Base-by-base conservation (phyloP, 129 eudicot genomes). In the Flaveria bidentis region DNA sequence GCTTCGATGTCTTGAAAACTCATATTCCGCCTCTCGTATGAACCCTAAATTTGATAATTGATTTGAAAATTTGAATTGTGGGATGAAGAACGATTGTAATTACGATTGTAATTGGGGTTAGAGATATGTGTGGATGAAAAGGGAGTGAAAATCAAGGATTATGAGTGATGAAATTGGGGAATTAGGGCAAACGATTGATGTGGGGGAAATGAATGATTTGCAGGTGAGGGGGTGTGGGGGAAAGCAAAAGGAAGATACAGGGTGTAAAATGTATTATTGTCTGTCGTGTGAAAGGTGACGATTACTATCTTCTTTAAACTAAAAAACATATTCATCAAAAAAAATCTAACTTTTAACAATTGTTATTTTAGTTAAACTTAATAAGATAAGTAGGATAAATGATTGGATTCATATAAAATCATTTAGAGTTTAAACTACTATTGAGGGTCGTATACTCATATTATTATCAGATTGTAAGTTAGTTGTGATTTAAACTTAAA, bases 1-100 rank as follows among this genome's bases (percentile, higher is more conserved):
- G 92, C 79, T 92, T 85, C 96, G 1, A 92, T 85, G 87, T 91
- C 97, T 77, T 88, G 97, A 71, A 91, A 91, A 77, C 94, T 91
- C 94, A 91, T 91, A 11, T 25, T 44, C 53, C 45, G 28, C 15
- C 39, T 13, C 23, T 60, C 28, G 36, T 55, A 72, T 11, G 47
- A 67, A 58, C 63, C 63, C 64, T 78, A 45, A 49, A 30, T 17
- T 78, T 23, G 60, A n/a, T 6, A 45, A 57, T 55, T 44, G 76
- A 70, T n/a, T 61, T 9, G 50, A 45, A 45, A 36, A 36, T 36
- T 45, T 42, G 53, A 60, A 79, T 36, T 49, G 22, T 47, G 2
- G 60, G 71, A 12, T 3, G 41, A 26, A 49, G 81, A 53, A 25
- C 12, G 71, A 71, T 22, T 47, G 17, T 36, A 28, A 6, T 0